These are phyloP conservation scores for Emericellopsis atlantica DNA, from an alignment of 2,329 filamentous ascomycete species.

Conservation along the genomic window DNA sequence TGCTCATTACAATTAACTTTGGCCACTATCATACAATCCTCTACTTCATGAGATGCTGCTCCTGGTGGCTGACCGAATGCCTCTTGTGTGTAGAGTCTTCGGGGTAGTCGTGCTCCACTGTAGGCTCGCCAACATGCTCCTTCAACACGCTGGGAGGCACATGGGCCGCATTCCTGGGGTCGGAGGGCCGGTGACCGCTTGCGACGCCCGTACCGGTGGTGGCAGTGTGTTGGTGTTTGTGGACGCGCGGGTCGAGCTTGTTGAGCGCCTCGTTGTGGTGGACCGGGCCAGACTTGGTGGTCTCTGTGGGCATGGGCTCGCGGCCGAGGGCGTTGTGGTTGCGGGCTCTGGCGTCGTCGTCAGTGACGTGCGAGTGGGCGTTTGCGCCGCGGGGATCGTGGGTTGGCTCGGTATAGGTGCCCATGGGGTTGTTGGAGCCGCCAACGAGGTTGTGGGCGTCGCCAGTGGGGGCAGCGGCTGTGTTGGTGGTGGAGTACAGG, in stretches of 20 bases:
- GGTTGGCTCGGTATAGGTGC: background rate
- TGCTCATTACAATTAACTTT: too few species aligned
- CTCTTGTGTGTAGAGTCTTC: constrained; percentile 14
- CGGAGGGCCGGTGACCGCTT: background rate
- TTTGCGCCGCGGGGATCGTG: background rate
- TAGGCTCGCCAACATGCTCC: constrained; percentile 12
- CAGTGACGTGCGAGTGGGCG: background rate
- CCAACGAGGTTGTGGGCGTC: background rate
- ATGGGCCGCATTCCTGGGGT: constrained; percentile 8
- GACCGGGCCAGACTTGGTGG: constrained; percentile 1
- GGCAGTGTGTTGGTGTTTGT: background rate
- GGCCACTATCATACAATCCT: background rate
- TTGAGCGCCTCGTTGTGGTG: constrained; percentile 3
- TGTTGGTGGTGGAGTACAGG: background rate
- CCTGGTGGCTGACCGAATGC: constrained; percentile 16
- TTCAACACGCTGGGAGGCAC: constrained; percentile 12
- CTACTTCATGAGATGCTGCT: constrained; percentile 11
- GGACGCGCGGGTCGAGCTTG: constrained; percentile 4
- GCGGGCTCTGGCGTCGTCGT: background rate
- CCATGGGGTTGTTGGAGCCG: background rate
- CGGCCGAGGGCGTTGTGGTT: background rate
- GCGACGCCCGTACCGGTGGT: background rate
- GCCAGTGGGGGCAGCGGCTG: background rate
- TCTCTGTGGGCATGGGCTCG: background rate
- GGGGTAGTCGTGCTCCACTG: constrained; percentile 16